A percentile compares a stretch with the other conserved stretches of the same genome.
phyloP scores from a whole-genome alignment of 768 basidiomycete genomes.

The Mycena albidolilacea region DNA sequence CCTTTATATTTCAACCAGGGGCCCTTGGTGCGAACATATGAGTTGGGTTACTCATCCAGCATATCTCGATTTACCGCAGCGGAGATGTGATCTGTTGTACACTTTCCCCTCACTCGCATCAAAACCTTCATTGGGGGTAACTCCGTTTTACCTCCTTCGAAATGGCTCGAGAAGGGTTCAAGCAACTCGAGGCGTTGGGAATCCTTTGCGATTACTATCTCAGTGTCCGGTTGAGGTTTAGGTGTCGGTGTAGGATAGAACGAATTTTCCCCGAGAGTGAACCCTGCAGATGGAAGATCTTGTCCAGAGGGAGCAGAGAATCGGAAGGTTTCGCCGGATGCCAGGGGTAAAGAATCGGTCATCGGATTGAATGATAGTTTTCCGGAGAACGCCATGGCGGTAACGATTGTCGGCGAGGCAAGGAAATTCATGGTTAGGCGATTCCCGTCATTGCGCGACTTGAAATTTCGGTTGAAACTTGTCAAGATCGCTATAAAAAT shows the following conservation, averaged over 20 bases:
- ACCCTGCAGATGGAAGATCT: slow-evolving; percentile 88
- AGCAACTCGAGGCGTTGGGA: slow-evolving; percentile 91
- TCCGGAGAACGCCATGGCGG: slow-evolving; percentile 97
- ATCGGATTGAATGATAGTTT: slow-evolving; percentile 94
- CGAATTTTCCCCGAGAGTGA: slow-evolving; percentile 77
- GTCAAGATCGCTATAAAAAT: slow-evolving; percentile 85
- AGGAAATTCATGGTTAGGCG: slow-evolving; percentile 96
- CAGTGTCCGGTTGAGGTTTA: slow-evolving; percentile 79
- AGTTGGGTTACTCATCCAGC: neutral
- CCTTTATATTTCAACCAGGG: slow-evolving; percentile 99
- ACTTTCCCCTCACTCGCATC: slow-evolving; percentile 96
- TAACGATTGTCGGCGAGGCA: slow-evolving; percentile 96
- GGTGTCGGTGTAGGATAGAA: slow-evolving; percentile 88
- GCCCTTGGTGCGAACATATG: slow-evolving; percentile 65
- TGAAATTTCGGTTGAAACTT: slow-evolving; percentile 93
- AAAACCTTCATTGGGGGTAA: slow-evolving; percentile 87
- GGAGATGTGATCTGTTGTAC: slow-evolving; percentile 98
- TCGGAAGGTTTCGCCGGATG: slow-evolving; percentile 84
- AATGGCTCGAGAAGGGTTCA: slow-evolving; percentile 87
- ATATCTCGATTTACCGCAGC: slow-evolving; percentile 77
- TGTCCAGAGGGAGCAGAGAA: slow-evolving; percentile 89
- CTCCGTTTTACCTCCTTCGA: slow-evolving; percentile 74
- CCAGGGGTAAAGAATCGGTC: slow-evolving; percentile 76
- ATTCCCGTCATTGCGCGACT: slow-evolving; percentile 98
- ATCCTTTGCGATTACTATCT: slow-evolving; percentile 81